Evolutionary conservation across 441 rosid genomes (phyloP), one percentile per base, ranked within the genome.

Genomic region (Arabidopsis hybrid): DNA sequence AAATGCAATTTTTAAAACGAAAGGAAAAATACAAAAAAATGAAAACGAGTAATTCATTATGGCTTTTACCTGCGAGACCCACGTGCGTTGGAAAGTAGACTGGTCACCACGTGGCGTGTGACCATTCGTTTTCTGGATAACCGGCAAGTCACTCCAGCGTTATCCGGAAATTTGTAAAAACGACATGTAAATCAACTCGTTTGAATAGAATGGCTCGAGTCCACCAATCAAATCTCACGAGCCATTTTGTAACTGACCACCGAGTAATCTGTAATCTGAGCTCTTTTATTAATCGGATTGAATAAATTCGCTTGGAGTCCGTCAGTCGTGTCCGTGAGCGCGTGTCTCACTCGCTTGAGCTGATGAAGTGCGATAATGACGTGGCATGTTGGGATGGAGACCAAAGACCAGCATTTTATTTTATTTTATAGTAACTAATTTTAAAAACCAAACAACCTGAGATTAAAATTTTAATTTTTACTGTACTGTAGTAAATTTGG

Each of bases 61-160:
- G 75, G 69, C 76, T 50, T 75, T 69, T 82, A 69, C 71, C 12
- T 61, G 56, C 60, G 73, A 72, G 47, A 70, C 71, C 81, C 83
- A 79, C 83, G 85, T 79, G 83, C 79, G 75, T 29, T 38, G 26
- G 65, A 62, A 51, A 43, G 52, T 3, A 49, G 16, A 42, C 46
- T 5, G 9, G 21, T 57, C 5, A 51, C 8, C 73, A 77, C 81
- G 81, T 79, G 85, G 81, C 79, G 3, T 8, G 5, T 16, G 43
- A 0, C 36, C 10, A 79, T 79, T 77, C 29, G 75, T 49, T 62
- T 49, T 39, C n/a, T 34, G 12, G 18, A 39, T 76, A 47, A 72
- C 77, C 64, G 69, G 36, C 73, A 2, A 1, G 77, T 76, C 70
- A 60, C 61, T 63, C 39, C 14, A 65, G 75, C 69, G 1, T 47